A percentile compares a stretch with the other conserved stretches of the same genome.
These are phyloP conservation scores for Eragrostis nindensis DNA, from an alignment of 176 grass and related monocot species.

Conservation along the genomic window DNA sequence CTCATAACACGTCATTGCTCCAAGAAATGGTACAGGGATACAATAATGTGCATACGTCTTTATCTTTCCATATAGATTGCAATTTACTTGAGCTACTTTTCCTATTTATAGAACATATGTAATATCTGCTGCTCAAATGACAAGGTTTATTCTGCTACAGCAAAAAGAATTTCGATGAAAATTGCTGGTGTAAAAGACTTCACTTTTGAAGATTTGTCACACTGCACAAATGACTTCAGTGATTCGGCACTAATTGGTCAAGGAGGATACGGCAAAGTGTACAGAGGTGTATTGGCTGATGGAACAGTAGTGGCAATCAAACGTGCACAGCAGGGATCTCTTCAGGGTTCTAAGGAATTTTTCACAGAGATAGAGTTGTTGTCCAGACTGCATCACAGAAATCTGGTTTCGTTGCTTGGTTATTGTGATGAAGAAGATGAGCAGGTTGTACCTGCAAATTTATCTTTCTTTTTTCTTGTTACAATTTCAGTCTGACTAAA, in stretches of 20 bases:
- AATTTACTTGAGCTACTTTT: neutral
- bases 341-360: conserved; percentile 84
- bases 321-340: conserved; percentile 72
- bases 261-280: conserved; percentile 84
- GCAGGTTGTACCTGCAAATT: conserved; percentile 52
- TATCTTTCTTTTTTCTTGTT: neutral
- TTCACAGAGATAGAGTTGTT: conserved; percentile 82
- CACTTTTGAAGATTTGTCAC: conserved; percentile 64
- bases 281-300: conserved; percentile 67
- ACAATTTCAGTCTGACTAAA: too few relatives aligned
- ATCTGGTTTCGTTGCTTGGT: conserved; percentile 77
- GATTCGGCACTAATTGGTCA: conserved; percentile 61
- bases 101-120: neutral
- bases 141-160: conserved; percentile 38
- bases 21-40: neutral
- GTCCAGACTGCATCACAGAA: conserved; percentile 78
- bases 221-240: conserved; percentile 57
- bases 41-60: conserved; percentile 3
- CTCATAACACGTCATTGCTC: too few relatives aligned
- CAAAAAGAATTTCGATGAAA: conserved; percentile 65
- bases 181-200: conserved; percentile 74
- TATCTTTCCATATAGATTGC: neutral
- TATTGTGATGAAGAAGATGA: conserved; percentile 90
- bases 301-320: conserved; percentile 75
- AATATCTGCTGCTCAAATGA: conserved; percentile 20